Conservation (phyloP, 495 filamentous ascomycete species). For the Extremus antarcticus region DNA sequence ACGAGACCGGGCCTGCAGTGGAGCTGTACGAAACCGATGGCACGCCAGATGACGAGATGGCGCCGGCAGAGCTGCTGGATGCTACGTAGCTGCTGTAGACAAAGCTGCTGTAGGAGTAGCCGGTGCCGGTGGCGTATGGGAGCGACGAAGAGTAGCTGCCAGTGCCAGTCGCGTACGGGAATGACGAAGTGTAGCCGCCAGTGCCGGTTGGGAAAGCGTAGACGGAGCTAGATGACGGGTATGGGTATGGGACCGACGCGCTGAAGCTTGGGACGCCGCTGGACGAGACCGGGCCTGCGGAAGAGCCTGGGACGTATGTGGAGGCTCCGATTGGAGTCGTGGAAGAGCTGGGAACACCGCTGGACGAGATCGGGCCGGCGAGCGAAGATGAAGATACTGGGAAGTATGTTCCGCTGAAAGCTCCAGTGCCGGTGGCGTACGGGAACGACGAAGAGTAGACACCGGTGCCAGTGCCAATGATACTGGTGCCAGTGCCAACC, state of each 20-base stretch:
- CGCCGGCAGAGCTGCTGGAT: neutral
- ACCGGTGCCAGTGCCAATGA: neutral
- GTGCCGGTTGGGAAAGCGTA: neutral
- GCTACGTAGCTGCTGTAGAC: neutral
- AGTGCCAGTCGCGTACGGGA: no score
- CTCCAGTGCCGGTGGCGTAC: neutral
- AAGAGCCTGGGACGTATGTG: neutral
- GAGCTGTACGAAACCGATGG: no score
- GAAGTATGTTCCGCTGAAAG: neutral
- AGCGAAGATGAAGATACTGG: no score
- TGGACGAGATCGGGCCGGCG: neutral
- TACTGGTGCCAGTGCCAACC: neutral
- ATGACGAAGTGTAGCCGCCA: neutral
- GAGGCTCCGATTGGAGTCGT: neutral
- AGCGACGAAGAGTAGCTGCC: neutral
- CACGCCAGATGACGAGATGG: neutral
- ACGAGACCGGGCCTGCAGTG: neutral
- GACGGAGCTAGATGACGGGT: neutral
- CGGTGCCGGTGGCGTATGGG: neutral
- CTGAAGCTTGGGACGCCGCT: neutral
- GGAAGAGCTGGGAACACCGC: neutral
- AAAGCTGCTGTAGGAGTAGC: neutral
- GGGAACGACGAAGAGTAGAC: neutral
- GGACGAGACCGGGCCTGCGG: neutral
- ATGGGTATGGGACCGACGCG: neutral